These are phyloP conservation scores for Epichloe gansuensis DNA, from an alignment of 2,329 filamentous ascomycete genomes.

Conservation along the genomic window DNA sequence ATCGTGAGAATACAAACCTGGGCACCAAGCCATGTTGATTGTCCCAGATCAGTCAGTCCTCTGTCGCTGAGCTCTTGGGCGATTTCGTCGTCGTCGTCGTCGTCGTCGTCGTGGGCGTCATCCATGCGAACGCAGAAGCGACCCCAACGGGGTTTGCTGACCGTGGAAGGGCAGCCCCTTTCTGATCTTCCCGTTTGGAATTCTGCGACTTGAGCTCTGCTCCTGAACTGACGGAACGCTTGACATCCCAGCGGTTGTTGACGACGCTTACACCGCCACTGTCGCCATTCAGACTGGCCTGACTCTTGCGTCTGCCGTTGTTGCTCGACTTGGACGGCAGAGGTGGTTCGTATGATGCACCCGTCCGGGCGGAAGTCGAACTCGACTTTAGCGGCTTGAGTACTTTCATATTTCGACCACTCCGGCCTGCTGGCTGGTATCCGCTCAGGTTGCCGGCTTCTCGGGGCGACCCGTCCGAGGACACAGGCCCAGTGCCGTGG, in stretches of 20 bases:
- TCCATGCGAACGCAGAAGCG: slow-evolving; percentile 90
- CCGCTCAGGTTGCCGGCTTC: slow-evolving; percentile 45
- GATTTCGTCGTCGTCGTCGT: slow-evolving; percentile 16
- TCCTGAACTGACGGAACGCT: slow-evolving; percentile 34
- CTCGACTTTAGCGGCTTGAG: slow-evolving; percentile 62
- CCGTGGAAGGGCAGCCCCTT: slow-evolving; percentile 33
- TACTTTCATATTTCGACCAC: slow-evolving; percentile 72
- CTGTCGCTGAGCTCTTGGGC: slow-evolving; percentile 21
- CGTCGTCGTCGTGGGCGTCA: slow-evolving; percentile 43
- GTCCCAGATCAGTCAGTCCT: slow-evolving; percentile 5
- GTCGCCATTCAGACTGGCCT: slow-evolving; percentile 22
- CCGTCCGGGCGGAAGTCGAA: slow-evolving; percentile 38
- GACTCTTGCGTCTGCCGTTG: slow-evolving; percentile 43
- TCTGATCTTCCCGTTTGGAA: slow-evolving; percentile 25
- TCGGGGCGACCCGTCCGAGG: slow-evolving; percentile 36
- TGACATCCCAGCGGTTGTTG: slow-evolving; percentile 41
- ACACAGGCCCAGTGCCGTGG: slow-evolving; percentile 35
- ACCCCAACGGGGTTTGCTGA: slow-evolving; percentile 75
- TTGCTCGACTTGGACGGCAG: slow-evolving; percentile 29
- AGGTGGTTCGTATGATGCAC: slow-evolving; percentile 39
- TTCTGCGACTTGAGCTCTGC: slow-evolving; percentile 24
- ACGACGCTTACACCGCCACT: slow-evolving; percentile 13
- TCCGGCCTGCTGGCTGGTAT: slow-evolving; percentile 54
- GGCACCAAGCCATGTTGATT: neutral
- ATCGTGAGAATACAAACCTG: neutral